Evolutionary conservation across 345 rosid species (phyloP), one percentile per base, ranked within the genome.

Genomic region (Dipteronia dyeriana): DNA sequence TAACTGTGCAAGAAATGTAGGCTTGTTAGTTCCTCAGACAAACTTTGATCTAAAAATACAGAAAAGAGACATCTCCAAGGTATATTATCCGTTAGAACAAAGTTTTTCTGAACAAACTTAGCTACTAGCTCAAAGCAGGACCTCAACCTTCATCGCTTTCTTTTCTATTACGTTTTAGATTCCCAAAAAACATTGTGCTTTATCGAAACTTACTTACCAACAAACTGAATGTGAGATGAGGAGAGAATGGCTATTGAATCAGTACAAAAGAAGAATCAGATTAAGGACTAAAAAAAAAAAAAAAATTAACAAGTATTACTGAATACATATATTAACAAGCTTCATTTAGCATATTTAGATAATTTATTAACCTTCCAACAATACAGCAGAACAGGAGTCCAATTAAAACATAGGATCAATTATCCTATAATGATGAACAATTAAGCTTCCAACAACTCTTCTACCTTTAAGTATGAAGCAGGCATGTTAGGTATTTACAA

Each of bases 1-100:
- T 90, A 79, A 90, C 92, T 89, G 45, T 9, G 68, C 75, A 76
- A 66, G 16, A 47, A 65, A 79, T 22, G 74, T 23, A 43, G 0
- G 16, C 39, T 13, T 16, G 67, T 76, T 74, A 66, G 69, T 83
- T 80, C 43, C 29, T 64, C 61, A 34, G 0, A 12, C 41, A 73
- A 60, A 41, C 31, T 56, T 53, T 26, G 77, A 43, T 47, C 19
- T 26, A 45, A 63, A 45, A 45, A 45, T 23, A 49, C 19, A 74
- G 56, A 25, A 43, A 23, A 62, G 4, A 43, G 51, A 9, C 34
- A 43, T 47, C 60, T 47, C 43, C 75, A 22, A 39, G 66, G 53
- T 59, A 49, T 61, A 47, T 26, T 29, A 22, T 5, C 13, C 25
- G n/a, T 17, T 10, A 62, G 16, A 62, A 38, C n/a, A 16, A 43